These are phyloP conservation scores for Gaultheria prostrata DNA, from an alignment of 148 eudicot species.

Conservation along the genomic window DNA sequence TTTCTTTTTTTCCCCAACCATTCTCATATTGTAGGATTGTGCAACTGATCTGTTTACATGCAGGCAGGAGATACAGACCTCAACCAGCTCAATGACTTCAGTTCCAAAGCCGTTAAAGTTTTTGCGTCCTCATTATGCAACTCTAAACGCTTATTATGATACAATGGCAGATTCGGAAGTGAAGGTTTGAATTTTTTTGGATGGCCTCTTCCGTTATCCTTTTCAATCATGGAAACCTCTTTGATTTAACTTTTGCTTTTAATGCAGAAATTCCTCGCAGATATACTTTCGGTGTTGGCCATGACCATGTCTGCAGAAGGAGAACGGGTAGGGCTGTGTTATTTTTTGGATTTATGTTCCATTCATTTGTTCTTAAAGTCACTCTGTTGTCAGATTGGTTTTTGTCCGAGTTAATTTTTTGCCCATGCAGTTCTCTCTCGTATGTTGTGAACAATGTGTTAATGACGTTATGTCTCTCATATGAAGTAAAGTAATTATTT, in stretches of 20 bases:
- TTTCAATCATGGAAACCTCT: not conserved
- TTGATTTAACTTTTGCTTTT: conserved; percentile 4
- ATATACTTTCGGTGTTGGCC: conserved; percentile 93
- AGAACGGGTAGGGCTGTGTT: conserved; percentile 65
- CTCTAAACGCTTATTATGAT: conserved; percentile 70
- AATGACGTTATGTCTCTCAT: not conserved
- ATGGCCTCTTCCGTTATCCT: not conserved
- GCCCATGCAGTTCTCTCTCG: not conserved
- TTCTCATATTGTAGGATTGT: no score
- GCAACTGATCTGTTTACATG: no score
- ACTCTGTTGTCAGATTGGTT: not conserved
- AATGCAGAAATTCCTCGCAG: conserved; percentile 77
- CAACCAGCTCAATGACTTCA: conserved; percentile 98
- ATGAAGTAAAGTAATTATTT: not conserved
- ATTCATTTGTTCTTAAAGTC: not conserved
- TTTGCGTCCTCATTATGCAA: conserved; percentile 91
- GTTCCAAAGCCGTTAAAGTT: conserved; percentile 96
- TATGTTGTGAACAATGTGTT: no score
- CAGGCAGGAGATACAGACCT: conserved; percentile 88
- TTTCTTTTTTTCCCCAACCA: no score
- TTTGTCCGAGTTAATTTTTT: not conserved
- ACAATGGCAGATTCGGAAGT: conserved; percentile 63
- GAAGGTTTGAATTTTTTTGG: conserved; percentile 44
- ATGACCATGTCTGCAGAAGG: conserved; percentile 97
- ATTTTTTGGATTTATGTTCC: conserved; percentile 7